These are phyloP conservation scores for Wickerhamiella brachini DNA, from an alignment of 805 yeast species.

Conservation along the genomic window DNA sequence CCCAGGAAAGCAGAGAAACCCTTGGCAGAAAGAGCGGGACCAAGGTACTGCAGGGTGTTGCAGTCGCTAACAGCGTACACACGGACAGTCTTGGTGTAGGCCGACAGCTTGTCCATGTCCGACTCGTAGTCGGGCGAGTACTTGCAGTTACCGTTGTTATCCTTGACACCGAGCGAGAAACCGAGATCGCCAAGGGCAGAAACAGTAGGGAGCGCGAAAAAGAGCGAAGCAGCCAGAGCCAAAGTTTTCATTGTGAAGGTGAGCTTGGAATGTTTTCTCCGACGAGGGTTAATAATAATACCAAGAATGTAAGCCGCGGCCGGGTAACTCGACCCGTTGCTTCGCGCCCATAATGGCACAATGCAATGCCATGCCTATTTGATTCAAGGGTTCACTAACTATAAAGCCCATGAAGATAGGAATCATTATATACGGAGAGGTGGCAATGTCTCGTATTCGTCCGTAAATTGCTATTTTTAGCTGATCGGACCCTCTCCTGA, in stretches of 20 bases:
- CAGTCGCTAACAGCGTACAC: conserved; percentile 92
- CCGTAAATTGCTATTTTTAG: neutral
- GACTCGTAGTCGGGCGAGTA: conserved; percentile 49
- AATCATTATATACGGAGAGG: too few relatives aligned
- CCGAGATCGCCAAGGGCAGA: conserved; percentile 60
- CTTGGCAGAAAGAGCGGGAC: conserved; percentile 71
- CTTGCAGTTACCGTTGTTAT: conserved; percentile 63
- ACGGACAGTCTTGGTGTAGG: conserved; percentile 54
- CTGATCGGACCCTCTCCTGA: neutral
- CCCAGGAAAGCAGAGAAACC: conserved; percentile 72
- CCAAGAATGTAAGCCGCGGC: neutral
- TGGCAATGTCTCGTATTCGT: too few relatives aligned
- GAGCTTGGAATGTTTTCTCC: neutral
- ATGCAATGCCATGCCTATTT: neutral
- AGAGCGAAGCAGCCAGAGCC: conserved; percentile 32
- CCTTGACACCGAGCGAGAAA: conserved; percentile 76
- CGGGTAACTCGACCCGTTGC: neutral
- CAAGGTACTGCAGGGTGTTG: conserved; percentile 70
- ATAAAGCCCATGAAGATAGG: too few relatives aligned
- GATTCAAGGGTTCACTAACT: neutral
- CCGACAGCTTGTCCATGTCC: conserved; percentile 48
- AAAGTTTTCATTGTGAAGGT: conserved; percentile 21
- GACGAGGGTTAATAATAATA: neutral
- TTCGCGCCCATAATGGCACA: neutral
- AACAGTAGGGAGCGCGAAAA: conserved; percentile 32